Percentiles rank a stretch among this genome's conserved stretches.
phyloP scores from a whole-genome alignment of 371 early-diverging fungal genomes.

The Mortierella sp. region DNA sequence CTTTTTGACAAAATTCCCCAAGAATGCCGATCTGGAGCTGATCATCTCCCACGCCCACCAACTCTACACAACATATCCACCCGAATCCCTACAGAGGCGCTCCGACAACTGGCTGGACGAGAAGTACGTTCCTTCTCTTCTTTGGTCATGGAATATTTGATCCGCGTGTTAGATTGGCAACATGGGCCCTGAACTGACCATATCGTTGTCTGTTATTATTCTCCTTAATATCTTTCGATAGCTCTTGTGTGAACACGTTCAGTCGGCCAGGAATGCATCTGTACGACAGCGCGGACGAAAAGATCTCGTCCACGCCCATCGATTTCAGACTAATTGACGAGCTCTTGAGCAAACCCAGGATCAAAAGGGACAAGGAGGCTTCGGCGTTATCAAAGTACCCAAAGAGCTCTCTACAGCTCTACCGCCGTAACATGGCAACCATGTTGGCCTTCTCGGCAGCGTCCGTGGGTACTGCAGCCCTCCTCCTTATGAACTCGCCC shows the following conservation, averaged over 20 bases:
- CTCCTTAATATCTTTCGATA: background rate
- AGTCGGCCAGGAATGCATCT: conserved; percentile 22
- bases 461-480: conserved; percentile 56
- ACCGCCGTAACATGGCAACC: conserved; percentile 45
- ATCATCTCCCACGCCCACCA: conserved; percentile 59
- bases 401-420: conserved; percentile 11
- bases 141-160: background rate
- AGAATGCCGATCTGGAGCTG: conserved; percentile 59
- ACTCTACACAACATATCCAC: conserved; percentile 60
- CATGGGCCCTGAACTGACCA: background rate
- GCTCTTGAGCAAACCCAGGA: conserved; percentile 39
- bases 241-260: conserved; percentile 50
- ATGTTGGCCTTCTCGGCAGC: conserved; percentile 60
- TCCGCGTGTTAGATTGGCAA: background rate
- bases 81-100: conserved; percentile 59
- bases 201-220: background rate
- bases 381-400: conserved; percentile 35
- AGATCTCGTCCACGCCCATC: conserved; percentile 16
- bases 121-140: conserved; percentile 27
- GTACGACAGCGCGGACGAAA: conserved; percentile 33
- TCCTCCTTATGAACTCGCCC: conserved; percentile 58
- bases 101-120: conserved; percentile 60
- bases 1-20: conserved; percentile 69
- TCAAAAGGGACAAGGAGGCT: conserved; percentile 28
- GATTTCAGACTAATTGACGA: conserved; percentile 41